Evolutionary conservation across 2,329 filamentous ascomycete genomes (phyloP), one percentile per base, ranked within the genome.

Genomic region (Sporothrix dimorphospora): DNA sequence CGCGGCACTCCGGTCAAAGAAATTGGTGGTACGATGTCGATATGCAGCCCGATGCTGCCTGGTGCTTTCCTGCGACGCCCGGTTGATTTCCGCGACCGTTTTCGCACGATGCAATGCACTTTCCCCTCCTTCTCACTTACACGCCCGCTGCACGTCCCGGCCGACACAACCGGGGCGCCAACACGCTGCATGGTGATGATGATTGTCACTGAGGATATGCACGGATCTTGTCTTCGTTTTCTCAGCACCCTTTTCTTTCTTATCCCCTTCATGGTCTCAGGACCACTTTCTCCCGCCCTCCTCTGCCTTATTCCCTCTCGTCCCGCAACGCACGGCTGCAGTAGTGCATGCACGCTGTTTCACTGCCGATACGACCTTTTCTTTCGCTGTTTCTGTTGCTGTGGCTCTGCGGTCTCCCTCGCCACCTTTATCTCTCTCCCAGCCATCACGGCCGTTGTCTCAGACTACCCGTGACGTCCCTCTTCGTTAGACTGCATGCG

Each of bases 311-410:
- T 67, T 24, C 27, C 21, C 27, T 30, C 24, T 38, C 45, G 1
- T 38, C 65, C 42, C 27, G 27, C 16, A 53, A 51, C 47, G 65
- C 67, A 69, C 51, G 21, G 49, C 67, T 57, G 67, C 67, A 69
- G 67, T 57, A 57, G 49, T n/a, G 27, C 27, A 40, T 69, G 67
- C 38, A 42, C 12, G 16, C 7, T 34, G 67, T 69, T 69, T 49
- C 67, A 69, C 67, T 69, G 67, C 67, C 67, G 67, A 69, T 45
- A 69, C 34, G 49, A 69, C 49, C 30, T 34, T 30, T 9, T 57
- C 11, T 19, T 51, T 7, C 49, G n/a, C 47, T 49, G 19, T 19
- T 16, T 49, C n/a, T 49, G 7, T 49, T 19, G 5, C 19, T 49
- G 8, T 8, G 47, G 7, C 8, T 21, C 5, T 49, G 8, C 19